These are phyloP conservation scores for Francoa sonchifolia DNA, from an alignment of 441 rosid species.

Conservation along the genomic window DNA sequence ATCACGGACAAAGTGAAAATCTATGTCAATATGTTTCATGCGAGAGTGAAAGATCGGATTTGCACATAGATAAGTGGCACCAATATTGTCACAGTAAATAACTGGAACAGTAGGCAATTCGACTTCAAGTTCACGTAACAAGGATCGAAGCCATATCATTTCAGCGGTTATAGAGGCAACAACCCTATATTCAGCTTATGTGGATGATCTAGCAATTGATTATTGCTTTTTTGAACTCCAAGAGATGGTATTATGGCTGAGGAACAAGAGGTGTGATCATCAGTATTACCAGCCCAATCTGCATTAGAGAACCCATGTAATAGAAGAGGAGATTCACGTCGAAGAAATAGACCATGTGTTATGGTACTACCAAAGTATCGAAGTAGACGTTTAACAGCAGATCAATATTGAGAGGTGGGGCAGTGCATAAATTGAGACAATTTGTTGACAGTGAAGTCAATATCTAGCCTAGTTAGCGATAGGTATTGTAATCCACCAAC, in stretches of 20 bases:
- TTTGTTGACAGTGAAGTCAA: background rate
- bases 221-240: background rate
- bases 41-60: background rate
- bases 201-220: background rate
- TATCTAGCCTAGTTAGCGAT: background rate
- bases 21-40: slow-evolving; percentile 3
- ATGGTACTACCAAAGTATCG: background rate
- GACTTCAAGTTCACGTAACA: background rate
- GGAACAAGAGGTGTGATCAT: background rate
- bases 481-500: background rate
- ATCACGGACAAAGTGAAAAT: background rate
- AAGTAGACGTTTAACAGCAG: background rate
- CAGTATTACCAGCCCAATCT: background rate
- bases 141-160: background rate
- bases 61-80: background rate
- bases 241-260: background rate
- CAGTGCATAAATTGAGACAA: background rate
- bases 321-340: background rate
- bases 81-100: slow-evolving; percentile 2
- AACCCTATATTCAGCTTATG: background rate
- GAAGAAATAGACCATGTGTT: background rate
- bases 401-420: background rate
- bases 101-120: background rate
- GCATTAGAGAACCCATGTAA: background rate
- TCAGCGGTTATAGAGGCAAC: background rate